Percentiles rank a stretch among this genome's conserved stretches.
These are phyloP conservation scores for Blastobotrys peoriensis DNA, from an alignment of 805 yeast genomes.

Conservation along the genomic window DNA sequence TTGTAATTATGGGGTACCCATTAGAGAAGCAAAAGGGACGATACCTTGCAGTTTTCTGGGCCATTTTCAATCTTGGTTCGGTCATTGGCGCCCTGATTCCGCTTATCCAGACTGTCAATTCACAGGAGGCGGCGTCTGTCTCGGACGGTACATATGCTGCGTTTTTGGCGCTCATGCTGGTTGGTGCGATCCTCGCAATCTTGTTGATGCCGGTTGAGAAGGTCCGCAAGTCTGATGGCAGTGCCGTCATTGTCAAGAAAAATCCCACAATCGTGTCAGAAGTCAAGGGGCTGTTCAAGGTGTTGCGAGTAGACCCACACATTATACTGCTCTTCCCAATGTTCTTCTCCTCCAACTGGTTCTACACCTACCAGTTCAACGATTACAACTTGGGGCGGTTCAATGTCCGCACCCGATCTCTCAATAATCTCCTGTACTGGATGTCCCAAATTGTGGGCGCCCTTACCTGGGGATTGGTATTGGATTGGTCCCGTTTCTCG, in stretches of 20 bases:
- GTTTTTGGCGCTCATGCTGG: conserved; percentile 45
- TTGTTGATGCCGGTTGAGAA: conserved; percentile 44
- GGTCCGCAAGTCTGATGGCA: conserved; percentile 47
- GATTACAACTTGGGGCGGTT: conserved; percentile 51
- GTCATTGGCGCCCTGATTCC: conserved; percentile 56
- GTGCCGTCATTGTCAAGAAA: conserved; percentile 40
- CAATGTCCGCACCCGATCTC: conserved; percentile 54
- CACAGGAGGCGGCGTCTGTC: conserved; percentile 28
- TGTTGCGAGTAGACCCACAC: conserved; percentile 38
- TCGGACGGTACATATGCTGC: conserved; percentile 50
- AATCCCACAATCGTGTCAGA: conserved; percentile 44
- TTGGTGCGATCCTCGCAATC: conserved; percentile 42
- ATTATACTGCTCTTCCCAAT: conserved; percentile 51
- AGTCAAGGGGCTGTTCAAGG: conserved; percentile 35
- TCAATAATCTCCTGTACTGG: conserved; percentile 59
- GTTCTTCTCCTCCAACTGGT: conserved; percentile 61
- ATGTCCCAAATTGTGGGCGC: conserved; percentile 56
- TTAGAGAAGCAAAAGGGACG: conserved; percentile 47
- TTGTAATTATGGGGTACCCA: conserved; percentile 53
- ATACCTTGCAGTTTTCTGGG: conserved; percentile 53
- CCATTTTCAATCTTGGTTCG: conserved; percentile 55
- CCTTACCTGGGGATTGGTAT: conserved; percentile 39
- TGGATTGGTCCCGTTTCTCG: conserved; percentile 39
- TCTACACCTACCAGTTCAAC: conserved; percentile 59
- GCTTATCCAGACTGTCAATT: conserved; percentile 45